phyloP scores from a whole-genome alignment of 768 basidiomycete species.

The Termitomyces sp. region DNA sequence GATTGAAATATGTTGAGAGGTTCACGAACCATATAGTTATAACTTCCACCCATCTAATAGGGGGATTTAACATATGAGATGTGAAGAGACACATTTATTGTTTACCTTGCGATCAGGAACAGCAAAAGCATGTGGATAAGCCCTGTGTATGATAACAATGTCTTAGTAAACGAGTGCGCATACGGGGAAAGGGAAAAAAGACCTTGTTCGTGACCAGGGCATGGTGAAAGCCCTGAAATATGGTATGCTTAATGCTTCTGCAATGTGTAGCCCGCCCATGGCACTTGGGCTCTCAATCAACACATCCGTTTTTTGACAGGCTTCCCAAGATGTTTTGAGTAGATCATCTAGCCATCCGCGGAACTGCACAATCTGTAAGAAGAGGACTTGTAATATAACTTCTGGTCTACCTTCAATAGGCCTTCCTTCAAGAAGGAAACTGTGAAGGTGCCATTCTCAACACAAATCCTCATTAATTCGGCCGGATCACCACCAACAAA shows the following conservation, averaged over 20 bases:
- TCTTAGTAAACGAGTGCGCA: slow-evolving; percentile 3
- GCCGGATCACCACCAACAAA: slow-evolving; percentile 97
- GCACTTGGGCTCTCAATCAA: slow-evolving; percentile 95
- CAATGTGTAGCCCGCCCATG: slow-evolving; percentile 97
- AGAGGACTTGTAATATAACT: slow-evolving; percentile 2
- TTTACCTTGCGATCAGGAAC: slow-evolving; percentile 90
- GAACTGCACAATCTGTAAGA: slow-evolving; percentile 51
- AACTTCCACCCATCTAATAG: slow-evolving; percentile 88
- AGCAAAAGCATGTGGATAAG: slow-evolving; percentile 97
- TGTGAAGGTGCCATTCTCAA: slow-evolving; percentile 97
- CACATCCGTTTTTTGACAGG: slow-evolving; percentile 92
- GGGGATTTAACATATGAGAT: slow-evolving; percentile 5
- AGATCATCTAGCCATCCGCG: slow-evolving; percentile 98
- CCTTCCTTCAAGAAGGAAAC: slow-evolving; percentile 93
- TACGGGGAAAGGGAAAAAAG: slow-evolving; percentile 1
- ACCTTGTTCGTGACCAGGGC: slow-evolving; percentile 96
- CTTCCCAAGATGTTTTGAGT: slow-evolving; percentile 92
- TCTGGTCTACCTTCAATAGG: slow-evolving; percentile 64
- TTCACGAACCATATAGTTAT: slow-evolving; percentile 89
- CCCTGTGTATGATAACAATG: slow-evolving; percentile 37
- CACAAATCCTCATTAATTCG: slow-evolving; percentile 95
- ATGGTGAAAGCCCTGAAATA: slow-evolving; percentile 97
- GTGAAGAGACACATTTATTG: neutral
- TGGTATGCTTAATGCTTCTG: slow-evolving; percentile 89
- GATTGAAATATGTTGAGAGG: slow-evolving; percentile 1